Base-by-base conservation (phyloP, 2,329 filamentous ascomycete species). In the Fusarium sp. region DNA sequence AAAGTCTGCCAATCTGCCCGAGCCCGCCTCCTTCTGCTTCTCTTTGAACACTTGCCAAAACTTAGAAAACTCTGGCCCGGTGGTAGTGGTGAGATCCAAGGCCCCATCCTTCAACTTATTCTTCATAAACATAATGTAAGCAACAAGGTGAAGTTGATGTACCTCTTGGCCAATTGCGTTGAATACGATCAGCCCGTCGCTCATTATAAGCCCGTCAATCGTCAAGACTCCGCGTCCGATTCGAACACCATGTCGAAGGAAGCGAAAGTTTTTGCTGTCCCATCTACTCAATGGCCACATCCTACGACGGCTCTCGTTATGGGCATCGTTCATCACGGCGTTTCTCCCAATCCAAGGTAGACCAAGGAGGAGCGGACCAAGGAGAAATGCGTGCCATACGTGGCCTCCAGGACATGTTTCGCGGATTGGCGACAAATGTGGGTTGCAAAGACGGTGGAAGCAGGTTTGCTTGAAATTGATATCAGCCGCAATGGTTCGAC, bases 391-490 rank as follows among this genome's bases (percentile, higher is more conserved):
- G 28, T 44, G 40, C 52, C 52, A 55, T 6, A 55, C 37, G 31
- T 9, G 31, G 28, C 30, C 30, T 4, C 9, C 16, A 2, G 52
- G n/a, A n/a, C 52, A 55, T 30, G 36, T 44, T 23, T 55, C 15
- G 23, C 27, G 46, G 11, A 55, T 46, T 11, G 52, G 40, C 27
- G 52, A 55, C 37, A 8, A 27, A 7, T 16, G 7, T 13, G 40
- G 39, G 12, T 44, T 8, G 28, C 54, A 58, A 8, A 34, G 10
- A 16, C 30, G 3, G 43, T 50, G 43, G 34, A 34, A 50, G 54
- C 54, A 58, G 16, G 43, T 41, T 41, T 58, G 43, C 3, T 40
- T 39, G 34, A 50, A 40, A 36, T 58, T 58, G 43, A 58, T 39
- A 6, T 7, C 50, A 43, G 18, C 15, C 7, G 54, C 13, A 31